Evolutionary conservation across 768 basidiomycete genomes (phyloP).

Genomic region (Leucocoprinus birnbaumii): DNA sequence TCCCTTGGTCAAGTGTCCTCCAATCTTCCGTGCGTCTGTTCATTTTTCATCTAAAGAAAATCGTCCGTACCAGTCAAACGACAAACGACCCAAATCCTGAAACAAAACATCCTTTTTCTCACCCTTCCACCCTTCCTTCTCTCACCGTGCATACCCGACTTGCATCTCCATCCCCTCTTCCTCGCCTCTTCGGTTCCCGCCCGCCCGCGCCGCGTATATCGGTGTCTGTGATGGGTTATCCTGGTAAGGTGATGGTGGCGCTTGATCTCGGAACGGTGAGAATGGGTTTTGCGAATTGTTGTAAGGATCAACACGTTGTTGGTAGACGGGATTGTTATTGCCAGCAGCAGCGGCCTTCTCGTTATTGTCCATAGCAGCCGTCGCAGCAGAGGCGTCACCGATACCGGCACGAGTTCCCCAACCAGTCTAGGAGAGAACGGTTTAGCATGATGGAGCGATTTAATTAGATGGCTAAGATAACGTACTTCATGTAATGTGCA

Average conservation of each 20-base stretch:
- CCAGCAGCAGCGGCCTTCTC: slow-evolving; percentile 29
- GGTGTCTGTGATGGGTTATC: slow-evolving; percentile 20
- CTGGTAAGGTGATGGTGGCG: slow-evolving; percentile 23
- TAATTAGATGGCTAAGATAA: slow-evolving; percentile 2
- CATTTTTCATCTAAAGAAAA: not conserved
- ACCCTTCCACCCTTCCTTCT: not conserved
- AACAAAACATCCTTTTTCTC: not conserved
- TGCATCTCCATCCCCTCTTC: slow-evolving; percentile 33
- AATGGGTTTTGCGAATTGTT: slow-evolving; percentile 14
- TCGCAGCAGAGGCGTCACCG: slow-evolving; percentile 77
- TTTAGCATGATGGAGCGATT: not conserved
- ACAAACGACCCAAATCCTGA: not conserved
- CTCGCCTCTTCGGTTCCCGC: slow-evolving; percentile 18
- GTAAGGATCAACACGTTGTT: slow-evolving; percentile 12
- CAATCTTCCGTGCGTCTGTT: not conserved
- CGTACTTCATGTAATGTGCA: slow-evolving; percentile 87
- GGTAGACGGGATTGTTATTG: slow-evolving; percentile 15
- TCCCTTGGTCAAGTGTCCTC: not conserved
- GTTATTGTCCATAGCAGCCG: slow-evolving; percentile 57
- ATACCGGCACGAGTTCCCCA: slow-evolving; percentile 97
- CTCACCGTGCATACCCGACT: slow-evolving; percentile 33
- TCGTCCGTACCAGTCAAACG: not conserved
- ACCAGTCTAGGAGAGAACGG: slow-evolving; percentile 57
- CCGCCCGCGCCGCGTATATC: slow-evolving; percentile 19
- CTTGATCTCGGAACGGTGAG: slow-evolving; percentile 27